phyloP scores from a whole-genome alignment of 2,329 filamentous ascomycete genomes.

The Penicillium sp. region DNA sequence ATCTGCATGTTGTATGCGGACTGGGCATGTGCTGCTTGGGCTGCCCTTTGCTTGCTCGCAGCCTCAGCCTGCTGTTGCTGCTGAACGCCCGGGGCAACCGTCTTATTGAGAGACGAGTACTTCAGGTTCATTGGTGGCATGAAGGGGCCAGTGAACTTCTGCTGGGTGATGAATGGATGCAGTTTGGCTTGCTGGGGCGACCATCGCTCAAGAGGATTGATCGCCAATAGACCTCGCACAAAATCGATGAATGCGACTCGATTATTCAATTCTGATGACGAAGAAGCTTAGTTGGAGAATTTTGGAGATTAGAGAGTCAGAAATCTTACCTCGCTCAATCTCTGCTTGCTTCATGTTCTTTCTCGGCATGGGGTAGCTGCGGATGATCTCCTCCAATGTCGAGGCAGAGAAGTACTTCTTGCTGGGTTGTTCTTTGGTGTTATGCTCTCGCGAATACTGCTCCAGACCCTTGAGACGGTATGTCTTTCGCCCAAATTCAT shows the following conservation, averaged over 20 bases:
- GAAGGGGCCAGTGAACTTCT: conserved; percentile 94
- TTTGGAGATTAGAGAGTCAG: neutral
- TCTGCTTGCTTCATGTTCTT: conserved; percentile 99
- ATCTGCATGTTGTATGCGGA: conserved; percentile 65
- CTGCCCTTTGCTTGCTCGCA: conserved; percentile 82
- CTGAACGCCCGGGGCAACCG: conserved; percentile 87
- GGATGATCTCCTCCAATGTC: conserved; percentile 93
- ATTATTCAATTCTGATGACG: conserved; percentile 86
- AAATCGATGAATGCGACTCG: conserved; percentile 97
- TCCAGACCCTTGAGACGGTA: conserved; percentile 97
- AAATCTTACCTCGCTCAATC: conserved; percentile 77
- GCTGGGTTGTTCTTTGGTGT: conserved; percentile 96
- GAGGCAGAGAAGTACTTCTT: conserved; percentile 99
- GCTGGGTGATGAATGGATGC: conserved; percentile 97
- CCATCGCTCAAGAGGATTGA: conserved; percentile 95
- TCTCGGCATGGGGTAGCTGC: conserved; percentile 94
- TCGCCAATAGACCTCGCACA: conserved; percentile 84
- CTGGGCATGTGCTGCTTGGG: conserved; percentile 64
- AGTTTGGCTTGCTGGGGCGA: conserved; percentile 96
- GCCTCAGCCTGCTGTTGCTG: conserved; percentile 95
- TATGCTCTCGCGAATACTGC: conserved; percentile 92
- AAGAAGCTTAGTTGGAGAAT: conserved; percentile 19
- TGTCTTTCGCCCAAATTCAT: conserved; percentile 87
- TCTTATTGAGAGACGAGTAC: conserved; percentile 76
- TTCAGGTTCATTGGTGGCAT: conserved; percentile 97